Percentiles rank a stretch among this genome's conserved stretches.
These are phyloP conservation scores for Xylariales sp. DNA, from an alignment of 2,329 filamentous ascomycete genomes.

Conservation along the genomic window DNA sequence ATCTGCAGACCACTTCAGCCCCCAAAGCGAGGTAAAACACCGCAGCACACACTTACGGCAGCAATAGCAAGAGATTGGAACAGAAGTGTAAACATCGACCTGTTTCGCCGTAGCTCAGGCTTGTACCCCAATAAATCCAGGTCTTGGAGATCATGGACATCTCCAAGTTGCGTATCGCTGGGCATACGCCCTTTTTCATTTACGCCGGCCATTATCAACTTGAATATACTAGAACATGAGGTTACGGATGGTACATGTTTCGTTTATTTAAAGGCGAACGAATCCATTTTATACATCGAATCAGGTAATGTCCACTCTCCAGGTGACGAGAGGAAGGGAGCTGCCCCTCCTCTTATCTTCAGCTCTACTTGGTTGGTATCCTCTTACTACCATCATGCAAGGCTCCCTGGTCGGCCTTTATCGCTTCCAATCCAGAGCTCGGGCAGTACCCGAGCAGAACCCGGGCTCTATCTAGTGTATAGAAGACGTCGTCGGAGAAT, in stretches of 20 bases:
- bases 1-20: conserved; percentile 52
- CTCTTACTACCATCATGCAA: neutral
- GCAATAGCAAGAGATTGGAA: conserved; percentile 72
- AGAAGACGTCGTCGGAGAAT: neutral
- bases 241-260: neutral
- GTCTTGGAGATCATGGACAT: conserved; percentile 47
- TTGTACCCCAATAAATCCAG: conserved; percentile 64
- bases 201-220: conserved; percentile 15
- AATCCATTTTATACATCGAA: conserved; percentile 1
- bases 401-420: conserved; percentile 17
- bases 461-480: neutral
- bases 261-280: neutral
- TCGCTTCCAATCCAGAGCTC: conserved; percentile 1
- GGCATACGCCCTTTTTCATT: conserved; percentile 27
- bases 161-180: conserved; percentile 27
- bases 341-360: conserved; percentile 34
- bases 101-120: conserved; percentile 67
- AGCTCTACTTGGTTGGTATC: conserved; percentile 18
- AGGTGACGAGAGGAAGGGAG: neutral
- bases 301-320: neutral
- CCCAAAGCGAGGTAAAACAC: neutral
- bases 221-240: neutral
- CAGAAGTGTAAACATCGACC: conserved; percentile 68
- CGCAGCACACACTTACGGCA: conserved; percentile 52
- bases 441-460: no score